Base-by-base conservation (phyloP, 2,329 filamentous ascomycete genomes). In the Elsinoe necatrix region DNA sequence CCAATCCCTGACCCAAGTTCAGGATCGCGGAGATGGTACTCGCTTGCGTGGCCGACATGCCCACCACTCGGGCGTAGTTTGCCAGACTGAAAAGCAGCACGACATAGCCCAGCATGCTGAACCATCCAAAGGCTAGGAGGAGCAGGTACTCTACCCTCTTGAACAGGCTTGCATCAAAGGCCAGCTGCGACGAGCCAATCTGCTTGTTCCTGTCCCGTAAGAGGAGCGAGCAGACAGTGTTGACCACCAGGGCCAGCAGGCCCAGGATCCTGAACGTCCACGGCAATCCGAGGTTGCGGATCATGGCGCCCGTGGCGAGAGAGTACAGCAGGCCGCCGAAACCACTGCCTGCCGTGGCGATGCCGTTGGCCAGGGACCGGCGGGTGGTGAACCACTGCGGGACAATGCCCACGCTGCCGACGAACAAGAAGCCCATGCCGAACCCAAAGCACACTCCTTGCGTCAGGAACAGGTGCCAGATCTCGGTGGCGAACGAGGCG, bases 371-470 rank as follows among this genome's bases (percentile, higher is more conserved):
- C 12, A 90, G 75, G 25, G 82, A 85, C 1, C 86, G 78, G 23
- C 77, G 77, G 29, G 80, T 83, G 8, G 76, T 80, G 65, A 91
- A 91, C 86, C 86, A 90, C 67, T 90, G 86, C 1, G 86, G 80
- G 0, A 86, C 75, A 9, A 89, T 79, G 31, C 80, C 80, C 2
- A 86, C 84, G 3, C 77, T 81, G 0, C 81, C 80, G 0, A 86
- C 85, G 66, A 90, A 92, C 8, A 85, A 73, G 57, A 91, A 84
- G 0, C 87, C 87, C 78, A 92, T 85, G 2, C 87, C 87, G 20
- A 85, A 68, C n/a, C 88, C 88, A 60, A 92, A 91, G 55, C 83
- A 80, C 2, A 91, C 65, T 3, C 88, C 88, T 66, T 92, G 88
- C 4, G 78, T 80, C 0, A 92, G 77, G 57, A 90, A 83, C 0